phyloP scores from a whole-genome alignment of 2,329 filamentous ascomycete genomes.

The Dryadomyces sulphureus region DNA sequence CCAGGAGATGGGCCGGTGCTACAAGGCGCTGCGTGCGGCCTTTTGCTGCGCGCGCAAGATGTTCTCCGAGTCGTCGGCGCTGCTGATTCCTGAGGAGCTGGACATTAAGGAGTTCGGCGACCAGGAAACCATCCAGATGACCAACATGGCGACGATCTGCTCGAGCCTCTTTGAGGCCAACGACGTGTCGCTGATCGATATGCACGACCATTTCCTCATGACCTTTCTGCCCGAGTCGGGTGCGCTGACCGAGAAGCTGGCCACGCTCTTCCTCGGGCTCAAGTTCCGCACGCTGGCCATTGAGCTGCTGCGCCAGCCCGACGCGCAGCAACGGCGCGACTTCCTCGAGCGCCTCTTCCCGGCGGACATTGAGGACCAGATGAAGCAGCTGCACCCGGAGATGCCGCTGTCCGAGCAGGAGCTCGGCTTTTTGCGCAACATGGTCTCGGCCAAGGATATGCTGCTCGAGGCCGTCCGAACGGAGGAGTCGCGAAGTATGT shows the following conservation, averaged over 20 bases:
- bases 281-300: slow-evolving; percentile 20
- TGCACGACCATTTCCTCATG: slow-evolving; percentile 29
- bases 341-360: slow-evolving; percentile 41
- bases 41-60: slow-evolving; percentile 19
- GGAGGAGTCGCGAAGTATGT: slow-evolving; percentile 22
- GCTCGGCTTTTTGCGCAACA: slow-evolving; percentile 8
- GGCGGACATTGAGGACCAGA: slow-evolving; percentile 35
- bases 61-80: slow-evolving; percentile 18
- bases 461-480: slow-evolving; percentile 38
- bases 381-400: slow-evolving; percentile 23
- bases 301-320: slow-evolving; percentile 4
- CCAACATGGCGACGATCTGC: slow-evolving; percentile 33
- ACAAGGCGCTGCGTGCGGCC: slow-evolving; percentile 17
- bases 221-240: slow-evolving; percentile 24
- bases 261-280: slow-evolving; percentile 29
- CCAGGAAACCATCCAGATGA: slow-evolving; percentile 27
- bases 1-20: slow-evolving; percentile 21
- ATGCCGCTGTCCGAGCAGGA: slow-evolving; percentile 9
- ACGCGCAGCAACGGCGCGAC: slow-evolving; percentile 4
- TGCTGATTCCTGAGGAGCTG: slow-evolving; percentile 21
- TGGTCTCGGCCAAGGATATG: slow-evolving; percentile 20
- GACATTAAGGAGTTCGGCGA: slow-evolving; percentile 23
- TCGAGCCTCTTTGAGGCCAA: slow-evolving; percentile 23
- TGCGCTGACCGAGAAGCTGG: slow-evolving; percentile 25
- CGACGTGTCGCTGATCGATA: slow-evolving; percentile 23